Evolutionary conservation across 164 flowering plant species (phyloP), one percentile per base, ranked within the genome.

Genomic region (Liriodendron chinense): DNA sequence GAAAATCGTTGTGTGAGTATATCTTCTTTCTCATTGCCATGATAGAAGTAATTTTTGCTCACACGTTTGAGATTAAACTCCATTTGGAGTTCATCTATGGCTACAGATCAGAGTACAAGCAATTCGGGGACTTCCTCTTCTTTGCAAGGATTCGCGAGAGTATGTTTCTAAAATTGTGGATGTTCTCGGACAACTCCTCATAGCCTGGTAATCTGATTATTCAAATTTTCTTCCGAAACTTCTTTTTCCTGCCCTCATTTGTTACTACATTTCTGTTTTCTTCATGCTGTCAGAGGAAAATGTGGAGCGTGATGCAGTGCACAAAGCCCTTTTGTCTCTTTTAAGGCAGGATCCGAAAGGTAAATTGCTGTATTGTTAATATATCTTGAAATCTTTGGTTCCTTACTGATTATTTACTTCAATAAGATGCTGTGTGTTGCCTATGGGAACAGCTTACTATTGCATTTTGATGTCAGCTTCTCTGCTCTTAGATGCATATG

Each of bases 301-400:
- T 86, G 95, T 93, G 80, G 98, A 95, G 90, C 94, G 99, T 24
- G 99, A 96, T 87, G 98, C 98, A 16, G 99, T 90, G 72, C 86
- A 90, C 72, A 96, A 94, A 81, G 94, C 97, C 26, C 90, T 96
- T 62, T 85, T 96, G 95, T 88, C 99, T 20, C 78, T 96, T 50
- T 76, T 96, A 86, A 89, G 97, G 84, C 98, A 91, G 83, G 96
- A 96, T 82, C 89, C 85, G 43, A 86, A 91, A 87, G 98, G 99
- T 94, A 87, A 70, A 26, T 80, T 76, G 13, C 61, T 50, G 23
- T 34, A 16, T 3, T 34, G 43, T 34, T 34, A 34, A 34, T 34
- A 34, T 34, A 34, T 34, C 43, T 34, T 34, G 43, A 34, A 34
- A 34, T 34, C 43, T 34, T 34, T 34, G 43, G 43, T 34, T 34